phyloP scores from a whole-genome alignment of 2,329 filamentous ascomycete species.

The Pseudogymnoascus sp. region DNA sequence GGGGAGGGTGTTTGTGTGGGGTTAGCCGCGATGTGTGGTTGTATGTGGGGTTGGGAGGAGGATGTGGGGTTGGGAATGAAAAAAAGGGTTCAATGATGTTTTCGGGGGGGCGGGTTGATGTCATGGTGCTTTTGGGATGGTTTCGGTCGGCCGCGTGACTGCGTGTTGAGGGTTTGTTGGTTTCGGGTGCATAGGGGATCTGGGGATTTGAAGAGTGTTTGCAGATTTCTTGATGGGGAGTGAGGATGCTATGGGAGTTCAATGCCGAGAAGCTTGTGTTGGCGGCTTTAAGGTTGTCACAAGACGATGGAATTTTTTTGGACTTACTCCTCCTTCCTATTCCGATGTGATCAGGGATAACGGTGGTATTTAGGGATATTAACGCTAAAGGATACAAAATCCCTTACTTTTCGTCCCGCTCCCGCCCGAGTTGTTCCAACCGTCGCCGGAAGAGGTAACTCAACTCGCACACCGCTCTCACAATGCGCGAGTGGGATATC shows the following conservation, averaged over 20 bases:
- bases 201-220: not conserved
- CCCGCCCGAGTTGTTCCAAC: not conserved
- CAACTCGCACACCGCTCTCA: not conserved
- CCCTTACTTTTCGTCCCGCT: not conserved
- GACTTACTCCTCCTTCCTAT: not conserved
- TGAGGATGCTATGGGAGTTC: not conserved
- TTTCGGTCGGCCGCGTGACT: conserved; percentile 6
- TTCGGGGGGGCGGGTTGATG: not conserved
- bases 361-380: not conserved
- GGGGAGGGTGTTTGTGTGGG: not conserved
- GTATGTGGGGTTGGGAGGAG: not conserved
- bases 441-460: not conserved
- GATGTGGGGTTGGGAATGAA: not conserved
- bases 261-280: not conserved
- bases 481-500: not conserved
- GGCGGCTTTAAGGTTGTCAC: not conserved
- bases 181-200: not conserved
- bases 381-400: not conserved
- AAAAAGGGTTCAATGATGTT: not conserved
- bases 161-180: not conserved
- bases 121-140: not conserved
- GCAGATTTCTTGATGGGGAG: not conserved
- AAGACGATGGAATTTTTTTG: not conserved
- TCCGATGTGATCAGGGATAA: not conserved
- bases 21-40: not conserved